Conservation (phyloP, 371 early-diverging fungal species). For the Mucor plumbeus region DNA sequence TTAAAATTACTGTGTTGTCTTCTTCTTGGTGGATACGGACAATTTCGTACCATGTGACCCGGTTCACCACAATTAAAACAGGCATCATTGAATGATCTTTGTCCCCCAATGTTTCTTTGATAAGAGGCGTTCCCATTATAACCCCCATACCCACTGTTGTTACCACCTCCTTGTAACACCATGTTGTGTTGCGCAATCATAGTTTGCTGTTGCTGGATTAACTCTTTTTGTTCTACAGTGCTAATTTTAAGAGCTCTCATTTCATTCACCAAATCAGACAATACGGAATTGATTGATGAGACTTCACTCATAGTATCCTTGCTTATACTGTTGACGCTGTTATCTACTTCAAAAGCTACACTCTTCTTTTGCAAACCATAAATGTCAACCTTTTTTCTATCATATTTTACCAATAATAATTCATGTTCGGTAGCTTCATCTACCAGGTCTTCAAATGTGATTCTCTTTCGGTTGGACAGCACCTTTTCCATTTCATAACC, state of each 20-base stretch:
- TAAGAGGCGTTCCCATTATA: background rate
- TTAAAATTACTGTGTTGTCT: background rate
- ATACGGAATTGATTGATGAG: background rate
- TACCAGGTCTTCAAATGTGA: background rate
- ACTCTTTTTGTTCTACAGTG: background rate
- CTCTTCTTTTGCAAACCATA: background rate
- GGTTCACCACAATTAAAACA: background rate
- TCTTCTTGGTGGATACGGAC: background rate
- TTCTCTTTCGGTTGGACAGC: background rate
- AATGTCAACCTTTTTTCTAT: background rate
- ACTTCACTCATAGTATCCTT: background rate
- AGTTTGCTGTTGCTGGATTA: background rate
- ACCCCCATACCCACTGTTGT: background rate
- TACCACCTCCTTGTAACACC: background rate
- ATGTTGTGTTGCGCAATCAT: background rate
- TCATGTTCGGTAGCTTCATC: background rate
- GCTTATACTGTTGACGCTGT: background rate
- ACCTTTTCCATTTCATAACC: background rate
- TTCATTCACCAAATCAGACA: background rate
- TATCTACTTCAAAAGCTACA: background rate
- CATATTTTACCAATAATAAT: background rate
- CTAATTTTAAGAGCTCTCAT: background rate
- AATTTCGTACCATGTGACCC: background rate
- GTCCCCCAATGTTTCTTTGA: background rate
- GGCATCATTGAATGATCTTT: background rate